Evolutionary conservation across 345 rosid genomes (phyloP), one percentile per base, ranked within the genome.

Genomic region (Turritis glabra): DNA sequence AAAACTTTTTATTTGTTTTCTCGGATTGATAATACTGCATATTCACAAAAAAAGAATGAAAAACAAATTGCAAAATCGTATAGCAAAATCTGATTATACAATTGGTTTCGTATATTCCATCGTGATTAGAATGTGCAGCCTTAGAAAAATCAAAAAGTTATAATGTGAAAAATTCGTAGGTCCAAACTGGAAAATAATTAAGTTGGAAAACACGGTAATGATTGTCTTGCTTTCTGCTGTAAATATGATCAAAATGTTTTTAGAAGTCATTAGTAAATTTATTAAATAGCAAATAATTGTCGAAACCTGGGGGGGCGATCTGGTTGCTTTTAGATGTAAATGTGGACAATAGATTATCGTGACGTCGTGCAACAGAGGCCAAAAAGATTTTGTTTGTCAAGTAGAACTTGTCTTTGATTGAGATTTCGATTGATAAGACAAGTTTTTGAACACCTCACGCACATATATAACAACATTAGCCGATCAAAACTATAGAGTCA

Each of bases 321-420:
- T 25, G 46, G 74, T 70, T 58, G 48, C 33, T 46, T 56, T n/a
- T n/a, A n/a, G n/a, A n/a, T n/a, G n/a, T 38, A 38, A 5, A 52
- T 15, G 47, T 52, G 61, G 50, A 7, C 25, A 23, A 37, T 3
- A 7, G 27, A 32, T n/a, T 5, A 59, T 3, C 2, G 1, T 63
- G 64, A 53, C 56, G 64, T 41, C 64, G 64, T 64, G 64, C 47
- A 53, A 53, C 47, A 8, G 46, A 73, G 18, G 64, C 47, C 64
- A 53, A 41, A 44, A 54, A 54, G 17, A 50, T 50, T 51, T 72
- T 27, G 60, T 72, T 61, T 72, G 69, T 13, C 76, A 51, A 59
- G 21, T 17, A 33, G 14, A 47, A 47, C 1, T 71, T 18, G 57
- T 47, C 67, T 59, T 48, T 33, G 27, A 23, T 33, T 71, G 67